Percentiles rank a stretch among this genome's conserved stretches.
phyloP scores from a whole-genome alignment of 495 filamentous ascomycete genomes.

The Podospora tetraspora region DNA sequence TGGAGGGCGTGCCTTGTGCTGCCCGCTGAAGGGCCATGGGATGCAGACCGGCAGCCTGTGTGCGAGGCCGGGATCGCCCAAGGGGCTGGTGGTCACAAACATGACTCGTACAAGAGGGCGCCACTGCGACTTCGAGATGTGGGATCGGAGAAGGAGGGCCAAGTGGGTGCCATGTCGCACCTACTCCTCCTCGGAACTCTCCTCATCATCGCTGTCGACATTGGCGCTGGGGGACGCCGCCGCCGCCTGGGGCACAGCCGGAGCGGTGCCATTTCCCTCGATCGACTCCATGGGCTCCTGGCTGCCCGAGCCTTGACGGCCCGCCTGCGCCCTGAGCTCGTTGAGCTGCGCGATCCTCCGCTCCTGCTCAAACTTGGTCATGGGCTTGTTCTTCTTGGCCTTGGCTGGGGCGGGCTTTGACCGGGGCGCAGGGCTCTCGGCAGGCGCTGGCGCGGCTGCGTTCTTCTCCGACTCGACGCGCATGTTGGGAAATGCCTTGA shows the following conservation, averaged over 20 bases:
- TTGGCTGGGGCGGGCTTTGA: constrained; percentile 52
- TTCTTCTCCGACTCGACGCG: constrained; percentile 33
- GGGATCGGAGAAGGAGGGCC: neutral
- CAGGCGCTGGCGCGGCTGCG: constrained; percentile 21
- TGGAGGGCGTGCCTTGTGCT: neutral
- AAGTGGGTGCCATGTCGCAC: neutral
- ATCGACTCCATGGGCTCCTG: constrained; percentile 44
- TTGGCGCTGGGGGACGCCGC: constrained; percentile 17
- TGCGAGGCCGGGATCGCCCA: neutral
- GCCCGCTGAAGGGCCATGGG: neutral
- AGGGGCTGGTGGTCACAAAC: neutral
- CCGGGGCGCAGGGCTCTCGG: constrained; percentile 34
- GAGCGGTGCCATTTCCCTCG: constrained; percentile 31
- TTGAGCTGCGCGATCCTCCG: constrained; percentile 75
- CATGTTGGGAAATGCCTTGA: constrained; percentile 57
- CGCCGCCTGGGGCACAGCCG: constrained; percentile 10
- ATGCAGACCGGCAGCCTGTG: neutral
- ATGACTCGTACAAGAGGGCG: constrained; percentile 3
- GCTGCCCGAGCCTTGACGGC: constrained; percentile 41
- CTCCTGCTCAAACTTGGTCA: constrained; percentile 93
- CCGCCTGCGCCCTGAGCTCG: constrained; percentile 48
- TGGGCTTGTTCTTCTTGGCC: constrained; percentile 97
- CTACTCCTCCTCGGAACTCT: constrained; percentile 37
- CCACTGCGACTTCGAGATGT: neutral
- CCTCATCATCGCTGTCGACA: constrained; percentile 34